These are phyloP conservation scores for Aurinia saxatilis DNA, from an alignment of 345 rosid species.

Conservation along the genomic window DNA sequence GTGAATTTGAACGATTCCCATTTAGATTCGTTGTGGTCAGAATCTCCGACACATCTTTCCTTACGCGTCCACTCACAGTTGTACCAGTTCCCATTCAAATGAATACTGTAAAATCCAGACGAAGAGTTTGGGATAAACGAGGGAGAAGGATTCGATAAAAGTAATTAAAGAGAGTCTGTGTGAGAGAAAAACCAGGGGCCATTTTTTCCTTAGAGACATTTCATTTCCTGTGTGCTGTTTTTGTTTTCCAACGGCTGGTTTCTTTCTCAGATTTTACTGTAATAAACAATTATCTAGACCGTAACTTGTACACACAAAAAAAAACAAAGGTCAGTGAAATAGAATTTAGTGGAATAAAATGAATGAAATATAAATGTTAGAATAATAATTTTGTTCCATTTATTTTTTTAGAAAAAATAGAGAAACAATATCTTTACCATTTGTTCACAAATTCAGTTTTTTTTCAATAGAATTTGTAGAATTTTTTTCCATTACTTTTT, in stretches of 20 bases:
- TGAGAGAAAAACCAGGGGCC: slow-evolving; percentile 1
- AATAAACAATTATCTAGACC: too few species aligned
- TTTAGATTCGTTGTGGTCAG: slow-evolving; percentile 1
- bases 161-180: not conserved
- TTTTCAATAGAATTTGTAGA: too few species aligned
- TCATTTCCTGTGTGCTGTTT: not conserved
- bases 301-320: too few species aligned
- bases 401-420: too few species aligned
- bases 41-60: slow-evolving; percentile 11
- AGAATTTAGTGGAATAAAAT: too few species aligned
- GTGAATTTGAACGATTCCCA: slow-evolving; percentile 11
- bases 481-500: too few species aligned
- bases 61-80: not conserved
- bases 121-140: not conserved
- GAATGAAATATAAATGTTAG: too few species aligned
- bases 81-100: slow-evolving; percentile 17
- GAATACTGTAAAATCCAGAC: not conserved
- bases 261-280: not conserved
- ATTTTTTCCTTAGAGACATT: not conserved
- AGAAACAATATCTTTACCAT: too few species aligned
- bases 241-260: not conserved
- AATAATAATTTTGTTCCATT: too few species aligned
- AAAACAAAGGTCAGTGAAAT: too few species aligned
- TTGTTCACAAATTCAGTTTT: too few species aligned
- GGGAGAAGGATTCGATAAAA: not conserved